A percentile compares a stretch with the other conserved stretches of the same genome.
phyloP scores from a whole-genome alignment of 1,139 yeast species.

The Kodamaea sp. region DNA sequence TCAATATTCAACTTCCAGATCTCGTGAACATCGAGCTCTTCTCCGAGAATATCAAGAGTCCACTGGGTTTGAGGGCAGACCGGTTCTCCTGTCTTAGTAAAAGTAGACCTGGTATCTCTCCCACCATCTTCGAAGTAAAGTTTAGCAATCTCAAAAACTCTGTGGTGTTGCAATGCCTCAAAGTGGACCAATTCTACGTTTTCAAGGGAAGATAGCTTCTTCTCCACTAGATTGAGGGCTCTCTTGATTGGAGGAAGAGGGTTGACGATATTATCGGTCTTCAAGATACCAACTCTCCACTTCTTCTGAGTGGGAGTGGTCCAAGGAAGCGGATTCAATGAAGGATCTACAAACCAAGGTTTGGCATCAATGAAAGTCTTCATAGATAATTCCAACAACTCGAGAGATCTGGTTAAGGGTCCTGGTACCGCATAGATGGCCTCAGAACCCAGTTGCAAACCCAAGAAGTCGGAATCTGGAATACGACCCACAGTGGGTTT shows the following conservation, averaged over 20 bases:
- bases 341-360: conserved; percentile 25
- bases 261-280: conserved; percentile 19
- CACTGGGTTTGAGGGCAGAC: conserved; percentile 21
- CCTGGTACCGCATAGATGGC: conserved; percentile 48
- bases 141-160: conserved; percentile 15
- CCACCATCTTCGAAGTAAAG: conserved; percentile 27
- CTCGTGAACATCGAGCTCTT: conserved; percentile 9
- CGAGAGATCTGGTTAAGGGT: conserved; percentile 39
- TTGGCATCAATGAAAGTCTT: conserved; percentile 25
- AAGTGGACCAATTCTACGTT: conserved; percentile 20
- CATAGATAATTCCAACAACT: conserved; percentile 27
- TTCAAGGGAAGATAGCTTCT: conserved; percentile 12
- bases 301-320: conserved; percentile 11
- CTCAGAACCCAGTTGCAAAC: conserved; percentile 31
- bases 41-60: conserved; percentile 16
- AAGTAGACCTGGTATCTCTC: conserved; percentile 19
- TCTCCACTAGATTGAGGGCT: conserved; percentile 17
- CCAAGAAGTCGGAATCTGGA: conserved; percentile 20
- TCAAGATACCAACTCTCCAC: conserved; percentile 18
- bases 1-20: conserved; percentile 23
- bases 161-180: conserved; percentile 19
- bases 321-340: conserved; percentile 20
- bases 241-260: conserved; percentile 27
- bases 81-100: conserved; percentile 21
- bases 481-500: conserved; percentile 44